Conservation (phyloP, 768 basidiomycete genomes). For the Mycena sanguinolenta region DNA sequence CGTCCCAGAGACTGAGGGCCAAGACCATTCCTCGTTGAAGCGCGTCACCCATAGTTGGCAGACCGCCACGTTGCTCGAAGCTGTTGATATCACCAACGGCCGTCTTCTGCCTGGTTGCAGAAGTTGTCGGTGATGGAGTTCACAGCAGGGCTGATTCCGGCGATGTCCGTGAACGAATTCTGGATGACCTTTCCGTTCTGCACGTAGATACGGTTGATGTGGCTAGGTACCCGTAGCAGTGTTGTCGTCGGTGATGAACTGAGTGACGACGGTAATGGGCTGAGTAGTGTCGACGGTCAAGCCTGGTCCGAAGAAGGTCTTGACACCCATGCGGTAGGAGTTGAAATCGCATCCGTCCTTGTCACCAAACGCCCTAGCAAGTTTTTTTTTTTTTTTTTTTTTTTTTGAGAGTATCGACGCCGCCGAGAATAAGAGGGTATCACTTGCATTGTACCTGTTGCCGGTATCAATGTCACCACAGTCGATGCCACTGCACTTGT, state of each 20-base stretch:
- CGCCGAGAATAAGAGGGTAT: too few species aligned
- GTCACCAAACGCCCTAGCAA: constrained; percentile 54
- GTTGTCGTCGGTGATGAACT: constrained; percentile 42
- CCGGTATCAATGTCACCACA: too few species aligned
- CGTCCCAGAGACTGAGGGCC: constrained; percentile 58
- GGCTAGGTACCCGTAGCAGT: constrained; percentile 38
- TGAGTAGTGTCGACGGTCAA: constrained; percentile 55
- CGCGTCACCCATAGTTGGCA: constrained; percentile 50
- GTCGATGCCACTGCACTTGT: neutral
- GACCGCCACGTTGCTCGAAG: constrained; percentile 57
- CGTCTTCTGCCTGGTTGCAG: constrained; percentile 57
- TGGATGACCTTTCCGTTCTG: constrained; percentile 58
- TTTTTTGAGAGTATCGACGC: too few species aligned
- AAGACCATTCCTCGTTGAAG: constrained; percentile 59
- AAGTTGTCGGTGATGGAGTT: constrained; percentile 56
- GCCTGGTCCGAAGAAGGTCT: constrained; percentile 55
- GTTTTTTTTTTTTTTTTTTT: too few species aligned
- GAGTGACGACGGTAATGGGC: constrained; percentile 58
- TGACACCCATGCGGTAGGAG: constrained; percentile 60
- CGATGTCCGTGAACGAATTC: constrained; percentile 43
- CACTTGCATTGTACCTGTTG: too few species aligned
- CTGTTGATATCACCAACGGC: constrained; percentile 59
- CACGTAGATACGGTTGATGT: constrained; percentile 60
- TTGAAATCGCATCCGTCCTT: constrained; percentile 63
- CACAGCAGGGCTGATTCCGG: constrained; percentile 6